Evolutionary conservation across 208 protist species (phyloP).

Genomic region (Crithidia sp.): DNA sequence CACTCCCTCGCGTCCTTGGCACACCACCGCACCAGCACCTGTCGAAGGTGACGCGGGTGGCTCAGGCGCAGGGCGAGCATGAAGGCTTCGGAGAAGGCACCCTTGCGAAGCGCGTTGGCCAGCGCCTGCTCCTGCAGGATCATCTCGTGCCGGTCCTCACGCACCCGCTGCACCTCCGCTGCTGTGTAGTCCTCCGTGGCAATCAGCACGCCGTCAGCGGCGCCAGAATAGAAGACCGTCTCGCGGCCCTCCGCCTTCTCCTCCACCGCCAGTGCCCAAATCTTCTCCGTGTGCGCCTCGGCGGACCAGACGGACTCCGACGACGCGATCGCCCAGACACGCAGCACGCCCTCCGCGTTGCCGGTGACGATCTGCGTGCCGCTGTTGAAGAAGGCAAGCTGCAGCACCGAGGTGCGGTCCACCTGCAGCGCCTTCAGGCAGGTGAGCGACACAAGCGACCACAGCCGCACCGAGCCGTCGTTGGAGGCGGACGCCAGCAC

Average conservation of each 20-base stretch:
- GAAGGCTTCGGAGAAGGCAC: slow-evolving; percentile 82
- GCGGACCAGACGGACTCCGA: slow-evolving; percentile 82
- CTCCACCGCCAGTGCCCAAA: slow-evolving; percentile 80
- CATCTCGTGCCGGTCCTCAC: slow-evolving; percentile 61
- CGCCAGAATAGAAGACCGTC: slow-evolving; percentile 79
- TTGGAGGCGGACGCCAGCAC: slow-evolving; percentile 87
- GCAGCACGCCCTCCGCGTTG: slow-evolving; percentile 89
- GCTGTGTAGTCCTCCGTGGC: slow-evolving; percentile 92
- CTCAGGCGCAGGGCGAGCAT: slow-evolving; percentile 82
- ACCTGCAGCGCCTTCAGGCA: slow-evolving; percentile 88
- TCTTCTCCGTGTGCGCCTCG: slow-evolving; percentile 83
- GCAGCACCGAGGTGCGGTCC: slow-evolving; percentile 78
- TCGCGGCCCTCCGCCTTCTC: slow-evolving; percentile 32
- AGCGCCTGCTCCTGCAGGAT: slow-evolving; percentile 88
- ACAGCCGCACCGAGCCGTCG: slow-evolving; percentile 88
- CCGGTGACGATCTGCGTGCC: slow-evolving; percentile 87
- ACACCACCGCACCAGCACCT: slow-evolving; percentile 80
- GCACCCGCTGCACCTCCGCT: slow-evolving; percentile 77
- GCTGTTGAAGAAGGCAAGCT: slow-evolving; percentile 87
- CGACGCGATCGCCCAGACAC: slow-evolving; percentile 88
- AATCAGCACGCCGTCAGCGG: slow-evolving; percentile 85
- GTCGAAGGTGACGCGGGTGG: slow-evolving; percentile 87
- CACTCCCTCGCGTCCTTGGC: slow-evolving; percentile 63
- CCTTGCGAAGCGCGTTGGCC: slow-evolving; percentile 80
- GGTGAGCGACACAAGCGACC: slow-evolving; percentile 83